Evolutionary conservation across 2,329 filamentous ascomycete genomes (phyloP), one percentile per base, ranked within the genome.

Genomic region (Aspergillus versicolor): DNA sequence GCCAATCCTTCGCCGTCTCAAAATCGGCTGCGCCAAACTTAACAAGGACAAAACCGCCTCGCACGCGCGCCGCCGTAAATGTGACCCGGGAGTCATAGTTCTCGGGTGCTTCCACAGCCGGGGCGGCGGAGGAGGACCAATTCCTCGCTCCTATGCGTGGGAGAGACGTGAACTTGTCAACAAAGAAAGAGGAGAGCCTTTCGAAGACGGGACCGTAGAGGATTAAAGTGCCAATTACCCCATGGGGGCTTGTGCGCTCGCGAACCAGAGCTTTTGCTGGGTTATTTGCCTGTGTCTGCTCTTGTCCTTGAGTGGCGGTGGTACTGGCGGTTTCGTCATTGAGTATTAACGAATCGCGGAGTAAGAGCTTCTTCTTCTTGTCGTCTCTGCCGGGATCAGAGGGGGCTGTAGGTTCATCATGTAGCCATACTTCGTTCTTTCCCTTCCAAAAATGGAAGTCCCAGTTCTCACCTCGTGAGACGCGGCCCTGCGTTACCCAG

Each of bases 401-500:
- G 8, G 46, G 17, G 9, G 17, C 5, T 7, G 69, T 67, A 22
- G 43, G 19, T 12, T 47, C 42, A 24, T 74, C 69, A 19, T 68
- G 61, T 1, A 65, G 65, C 59, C 70, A 67, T n/a, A 97, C 82
- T 75, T 99, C 94, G 70, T 97, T 97, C 62, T 89, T 83, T 9
- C 91, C 92, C 57, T 81, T 84, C 86, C 94, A 97, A 61, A 82
- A 83, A 56, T 82, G 78, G 59, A 97, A 87, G 64, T 87, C 88
- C 94, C 94, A 99, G 61, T 91, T 83, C 75, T 99, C 94, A 22
- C 92, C 92, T 46, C 90, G 84, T 4, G 94, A 92, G 4, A 82
- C 85, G 17, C 94, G 85, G 7, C 94, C 94, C 68, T 93, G 90
- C 2, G 88, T 95, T 6, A 97, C 92, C 94, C 94, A 99, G 73